phyloP scores from a whole-genome alignment of 495 filamentous ascomycete genomes.

The Glonium stellatum region DNA sequence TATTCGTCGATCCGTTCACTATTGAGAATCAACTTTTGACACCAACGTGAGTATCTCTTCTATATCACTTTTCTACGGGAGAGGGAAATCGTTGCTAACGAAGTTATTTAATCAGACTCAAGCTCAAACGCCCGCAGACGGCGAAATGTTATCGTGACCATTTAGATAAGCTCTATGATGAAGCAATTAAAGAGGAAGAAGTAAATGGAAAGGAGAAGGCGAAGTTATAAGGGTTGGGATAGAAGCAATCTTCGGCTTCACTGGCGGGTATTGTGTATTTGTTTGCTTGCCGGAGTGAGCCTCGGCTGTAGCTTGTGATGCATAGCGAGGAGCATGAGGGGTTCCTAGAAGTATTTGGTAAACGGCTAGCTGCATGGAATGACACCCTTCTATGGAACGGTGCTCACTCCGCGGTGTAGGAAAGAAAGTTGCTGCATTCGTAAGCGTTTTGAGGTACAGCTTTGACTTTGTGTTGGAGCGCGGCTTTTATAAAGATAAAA shows the following conservation, averaged over 20 bases:
- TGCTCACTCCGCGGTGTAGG: background rate
- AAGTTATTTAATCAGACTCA: conserved; percentile 53
- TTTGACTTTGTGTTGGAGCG: background rate
- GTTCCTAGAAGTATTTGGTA: background rate
- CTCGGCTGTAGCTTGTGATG: conserved; percentile 1
- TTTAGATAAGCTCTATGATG: conserved; percentile 75
- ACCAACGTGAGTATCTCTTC: conserved; percentile 69
- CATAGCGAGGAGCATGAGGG: background rate
- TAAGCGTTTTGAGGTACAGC: background rate
- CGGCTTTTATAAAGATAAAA: background rate
- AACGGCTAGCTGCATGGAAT: conserved; percentile 1
- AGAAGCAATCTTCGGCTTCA: background rate
- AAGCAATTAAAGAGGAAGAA: conserved; percentile 37
- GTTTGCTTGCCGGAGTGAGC: background rate
- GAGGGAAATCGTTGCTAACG: conserved; percentile 35
- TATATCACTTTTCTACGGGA: background rate
- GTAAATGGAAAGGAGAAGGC: conserved; percentile 41
- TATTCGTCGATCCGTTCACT: conserved; percentile 84
- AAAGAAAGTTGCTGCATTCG: background rate
- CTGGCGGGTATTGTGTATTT: background rate
- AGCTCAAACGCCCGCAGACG: conserved; percentile 88
- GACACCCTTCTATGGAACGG: background rate
- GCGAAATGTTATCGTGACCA: conserved; percentile 66
- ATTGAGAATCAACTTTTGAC: conserved; percentile 93
- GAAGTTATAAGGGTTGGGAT: conserved; percentile 40